These are phyloP conservation scores for Pseudopyricularia javanii DNA, from an alignment of 2,329 filamentous ascomycete species.

Conservation along the genomic window DNA sequence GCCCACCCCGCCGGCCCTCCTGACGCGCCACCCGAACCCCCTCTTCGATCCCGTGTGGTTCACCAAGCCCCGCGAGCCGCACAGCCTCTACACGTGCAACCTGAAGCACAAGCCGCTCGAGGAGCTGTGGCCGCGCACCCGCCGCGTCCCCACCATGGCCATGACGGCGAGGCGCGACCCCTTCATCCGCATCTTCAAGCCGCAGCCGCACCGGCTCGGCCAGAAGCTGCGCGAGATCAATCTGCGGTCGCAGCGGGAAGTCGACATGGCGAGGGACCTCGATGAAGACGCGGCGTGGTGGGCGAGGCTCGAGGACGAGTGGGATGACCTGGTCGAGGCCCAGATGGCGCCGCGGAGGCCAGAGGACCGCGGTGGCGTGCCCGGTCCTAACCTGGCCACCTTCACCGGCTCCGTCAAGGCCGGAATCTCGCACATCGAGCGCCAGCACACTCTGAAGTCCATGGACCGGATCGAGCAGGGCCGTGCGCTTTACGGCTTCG, in stretches of 20 bases:
- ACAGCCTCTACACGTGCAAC: constrained; percentile 33
- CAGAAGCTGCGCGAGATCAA: neutral
- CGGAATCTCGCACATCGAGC: constrained; percentile 11
- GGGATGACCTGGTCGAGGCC: constrained; percentile 27
- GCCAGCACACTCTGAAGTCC: constrained; percentile 17
- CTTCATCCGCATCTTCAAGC: constrained; percentile 55
- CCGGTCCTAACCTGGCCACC: constrained; percentile 10
- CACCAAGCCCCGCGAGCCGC: constrained; percentile 12
- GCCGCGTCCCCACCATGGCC: constrained; percentile 45
- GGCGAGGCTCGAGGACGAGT: constrained; percentile 31
- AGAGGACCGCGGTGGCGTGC: neutral
- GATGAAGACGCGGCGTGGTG: constrained; percentile 13
- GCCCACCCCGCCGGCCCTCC: constrained; percentile 8
- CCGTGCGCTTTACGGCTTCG: constrained; percentile 25
- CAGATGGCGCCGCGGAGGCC: constrained; percentile 20
- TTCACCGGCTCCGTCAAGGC: constrained; percentile 15
- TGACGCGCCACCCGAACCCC: constrained; percentile 18
- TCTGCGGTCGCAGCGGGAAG: no score
- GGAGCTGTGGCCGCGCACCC: constrained; percentile 31
- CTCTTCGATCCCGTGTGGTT: neutral
- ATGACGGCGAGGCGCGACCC: constrained; percentile 42
- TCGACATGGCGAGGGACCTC: constrained; percentile 22
- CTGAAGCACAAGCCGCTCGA: constrained; percentile 33
- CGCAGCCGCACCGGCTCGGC: constrained; percentile 38
- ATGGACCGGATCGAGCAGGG: constrained; percentile 27